Conservation (phyloP, 148 eudicot genomes). For the Chenopodium berlandieri region DNA sequence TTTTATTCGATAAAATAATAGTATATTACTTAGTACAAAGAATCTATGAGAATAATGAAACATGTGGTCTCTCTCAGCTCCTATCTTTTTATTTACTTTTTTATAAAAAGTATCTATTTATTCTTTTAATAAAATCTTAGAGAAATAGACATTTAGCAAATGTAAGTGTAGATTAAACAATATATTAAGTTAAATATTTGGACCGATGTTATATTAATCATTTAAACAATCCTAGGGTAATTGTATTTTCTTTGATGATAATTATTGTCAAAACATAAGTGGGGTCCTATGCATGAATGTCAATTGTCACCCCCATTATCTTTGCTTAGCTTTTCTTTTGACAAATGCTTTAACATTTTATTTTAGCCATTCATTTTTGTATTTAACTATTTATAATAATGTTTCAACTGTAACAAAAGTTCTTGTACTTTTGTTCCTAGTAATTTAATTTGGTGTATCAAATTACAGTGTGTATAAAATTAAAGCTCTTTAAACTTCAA, state of each 20-base stretch:
- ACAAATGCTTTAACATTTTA: background rate
- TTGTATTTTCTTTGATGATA: background rate
- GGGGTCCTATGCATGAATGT: conserved; percentile 16
- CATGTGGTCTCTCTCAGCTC: background rate
- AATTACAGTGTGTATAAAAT: background rate
- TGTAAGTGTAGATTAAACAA: no score
- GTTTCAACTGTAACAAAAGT: background rate
- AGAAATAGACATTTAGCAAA: background rate
- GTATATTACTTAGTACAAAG: background rate
- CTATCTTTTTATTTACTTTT: background rate
- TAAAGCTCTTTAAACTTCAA: background rate
- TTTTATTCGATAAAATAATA: no score
- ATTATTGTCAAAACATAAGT: conserved; percentile 11
- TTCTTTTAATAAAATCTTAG: background rate
- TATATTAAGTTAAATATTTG: background rate
- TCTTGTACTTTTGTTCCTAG: background rate
- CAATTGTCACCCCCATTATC: conserved; percentile 3
- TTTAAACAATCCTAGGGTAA: background rate
- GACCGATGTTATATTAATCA: background rate
- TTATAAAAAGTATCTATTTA: background rate
- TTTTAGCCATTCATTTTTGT: background rate
- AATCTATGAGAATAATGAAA: background rate
- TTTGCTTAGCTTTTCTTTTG: background rate
- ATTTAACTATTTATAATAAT: background rate
- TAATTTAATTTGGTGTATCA: background rate